A percentile compares a stretch with the other conserved stretches of the same genome.
These are phyloP conservation scores for Chernovozyma aurita DNA, from an alignment of 1,139 yeast genomes.

Conservation along the genomic window DNA sequence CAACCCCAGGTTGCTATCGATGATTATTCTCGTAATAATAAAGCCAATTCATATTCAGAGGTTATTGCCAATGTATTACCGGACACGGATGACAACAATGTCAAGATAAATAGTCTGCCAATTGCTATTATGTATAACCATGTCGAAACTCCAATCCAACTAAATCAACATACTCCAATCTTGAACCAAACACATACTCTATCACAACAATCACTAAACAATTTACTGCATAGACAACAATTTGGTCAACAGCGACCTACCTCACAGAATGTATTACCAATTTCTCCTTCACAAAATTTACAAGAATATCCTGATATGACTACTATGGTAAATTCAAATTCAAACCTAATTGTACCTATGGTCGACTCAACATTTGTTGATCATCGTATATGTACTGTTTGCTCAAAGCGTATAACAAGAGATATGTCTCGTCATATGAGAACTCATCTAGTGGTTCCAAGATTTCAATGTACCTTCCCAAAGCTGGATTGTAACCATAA, in stretches of 20 bases:
- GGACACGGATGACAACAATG: not conserved
- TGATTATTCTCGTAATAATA: not conserved
- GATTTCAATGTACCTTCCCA: constrained; percentile 61
- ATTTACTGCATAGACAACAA: not conserved
- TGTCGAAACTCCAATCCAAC: constrained; percentile 2
- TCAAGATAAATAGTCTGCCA: not conserved
- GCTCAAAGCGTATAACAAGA: constrained; percentile 54
- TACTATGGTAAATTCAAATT: constrained; percentile 35
- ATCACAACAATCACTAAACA: not conserved
- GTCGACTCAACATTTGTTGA: constrained; percentile 32
- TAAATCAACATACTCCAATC: constrained; percentile 1
- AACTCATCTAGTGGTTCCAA: constrained; percentile 54
- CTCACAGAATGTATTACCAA: not conserved
- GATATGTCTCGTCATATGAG: constrained; percentile 65
- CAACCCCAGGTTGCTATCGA: too few species aligned
- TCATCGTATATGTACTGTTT: constrained; percentile 42
- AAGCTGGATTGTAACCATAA: constrained; percentile 53
- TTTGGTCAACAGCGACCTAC: not conserved
- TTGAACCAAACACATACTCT: not conserved
- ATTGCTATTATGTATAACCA: not conserved
- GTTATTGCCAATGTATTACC: not conserved
- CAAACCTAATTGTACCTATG: constrained; percentile 29
- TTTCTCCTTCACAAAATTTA: constrained; percentile 6
- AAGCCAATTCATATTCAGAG: not conserved
- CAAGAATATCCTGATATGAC: constrained; percentile 38